Conservation (phyloP, 805 yeast genomes). For the Zygosaccharomyces lentus region DNA sequence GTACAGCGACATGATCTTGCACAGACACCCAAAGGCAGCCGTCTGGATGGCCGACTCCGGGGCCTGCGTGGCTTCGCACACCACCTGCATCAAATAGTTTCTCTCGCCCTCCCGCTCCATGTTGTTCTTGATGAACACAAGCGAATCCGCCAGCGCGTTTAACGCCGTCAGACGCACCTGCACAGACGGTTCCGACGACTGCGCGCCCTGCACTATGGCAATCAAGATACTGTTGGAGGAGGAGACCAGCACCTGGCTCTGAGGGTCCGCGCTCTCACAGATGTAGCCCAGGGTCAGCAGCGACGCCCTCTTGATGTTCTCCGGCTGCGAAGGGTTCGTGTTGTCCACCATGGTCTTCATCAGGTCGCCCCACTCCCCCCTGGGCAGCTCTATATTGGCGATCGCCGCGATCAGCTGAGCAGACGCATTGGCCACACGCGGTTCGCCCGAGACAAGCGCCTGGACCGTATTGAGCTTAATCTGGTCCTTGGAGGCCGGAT, state of each 20-base stretch:
- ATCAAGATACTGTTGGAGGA: constrained; percentile 91
- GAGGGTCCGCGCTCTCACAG: constrained; percentile 90
- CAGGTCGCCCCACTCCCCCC: constrained; percentile 82
- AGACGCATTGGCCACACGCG: constrained; percentile 78
- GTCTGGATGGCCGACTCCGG: constrained; percentile 78
- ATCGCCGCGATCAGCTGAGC: constrained; percentile 96
- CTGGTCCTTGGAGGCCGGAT: constrained; percentile 48
- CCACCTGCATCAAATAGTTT: constrained; percentile 96
- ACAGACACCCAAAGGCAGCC: constrained; percentile 92
- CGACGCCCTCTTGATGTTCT: constrained; percentile 79
- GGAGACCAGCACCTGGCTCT: constrained; percentile 60
- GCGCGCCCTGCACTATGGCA: constrained; percentile 96
- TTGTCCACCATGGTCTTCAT: constrained; percentile 80
- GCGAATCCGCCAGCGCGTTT: constrained; percentile 84
- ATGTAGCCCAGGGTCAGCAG: constrained; percentile 89
- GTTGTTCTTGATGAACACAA: constrained; percentile 82
- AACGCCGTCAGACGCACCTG: constrained; percentile 84
- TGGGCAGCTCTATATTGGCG: constrained; percentile 92
- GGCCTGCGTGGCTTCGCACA: constrained; percentile 97
- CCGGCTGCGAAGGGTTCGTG: constrained; percentile 75
- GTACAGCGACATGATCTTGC: constrained; percentile 85
- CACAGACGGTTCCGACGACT: constrained; percentile 66
- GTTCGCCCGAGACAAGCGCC: constrained; percentile 60
- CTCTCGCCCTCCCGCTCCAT: constrained; percentile 93
- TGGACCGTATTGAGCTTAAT: constrained; percentile 63